Percentiles rank a stretch among this genome's conserved stretches.
Conservation (phyloP, 257 asterid species). For the Cruciata laevipes region DNA sequence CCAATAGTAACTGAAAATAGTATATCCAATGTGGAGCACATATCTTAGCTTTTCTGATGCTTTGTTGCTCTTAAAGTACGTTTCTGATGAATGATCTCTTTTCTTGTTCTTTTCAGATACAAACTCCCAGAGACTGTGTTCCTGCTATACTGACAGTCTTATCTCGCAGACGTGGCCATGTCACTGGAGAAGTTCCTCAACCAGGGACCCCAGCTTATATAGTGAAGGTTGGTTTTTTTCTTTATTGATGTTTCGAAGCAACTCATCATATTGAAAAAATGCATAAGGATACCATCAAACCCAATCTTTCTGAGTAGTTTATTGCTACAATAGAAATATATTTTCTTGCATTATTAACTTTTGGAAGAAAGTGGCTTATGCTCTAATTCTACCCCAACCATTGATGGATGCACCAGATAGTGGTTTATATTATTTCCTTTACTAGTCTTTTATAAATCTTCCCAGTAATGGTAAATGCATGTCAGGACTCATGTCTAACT, state of each 20-base stretch:
- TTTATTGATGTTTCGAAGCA: neutral
- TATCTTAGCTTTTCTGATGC: neutral
- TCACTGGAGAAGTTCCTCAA: constrained; percentile 93
- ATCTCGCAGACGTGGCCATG: constrained; percentile 96
- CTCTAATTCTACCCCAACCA: too few species aligned
- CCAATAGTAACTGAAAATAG: neutral
- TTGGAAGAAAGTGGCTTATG: too few species aligned
- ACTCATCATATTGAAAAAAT: neutral
- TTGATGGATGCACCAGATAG: too few species aligned
- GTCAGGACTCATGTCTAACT: neutral
- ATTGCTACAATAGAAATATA: too few species aligned
- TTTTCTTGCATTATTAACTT: neutral
- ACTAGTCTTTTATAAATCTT: neutral
- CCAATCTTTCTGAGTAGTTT: too few species aligned
- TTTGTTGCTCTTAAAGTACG: neutral
- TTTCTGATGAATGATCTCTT: constrained; percentile 8
- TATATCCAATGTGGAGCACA: neutral
- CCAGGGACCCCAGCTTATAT: constrained; percentile 97
- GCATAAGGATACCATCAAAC: neutral
- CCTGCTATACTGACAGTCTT: constrained; percentile 89
- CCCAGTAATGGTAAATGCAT: neutral
- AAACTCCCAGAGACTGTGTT: constrained; percentile 94
- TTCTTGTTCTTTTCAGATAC: constrained; percentile 49
- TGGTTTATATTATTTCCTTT: neutral
- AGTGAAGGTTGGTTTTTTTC: constrained; percentile 59